Evolutionary conservation across 768 basidiomycete genomes (phyloP), one percentile per base, ranked within the genome.

Genomic region (Harrya chromipes): DNA sequence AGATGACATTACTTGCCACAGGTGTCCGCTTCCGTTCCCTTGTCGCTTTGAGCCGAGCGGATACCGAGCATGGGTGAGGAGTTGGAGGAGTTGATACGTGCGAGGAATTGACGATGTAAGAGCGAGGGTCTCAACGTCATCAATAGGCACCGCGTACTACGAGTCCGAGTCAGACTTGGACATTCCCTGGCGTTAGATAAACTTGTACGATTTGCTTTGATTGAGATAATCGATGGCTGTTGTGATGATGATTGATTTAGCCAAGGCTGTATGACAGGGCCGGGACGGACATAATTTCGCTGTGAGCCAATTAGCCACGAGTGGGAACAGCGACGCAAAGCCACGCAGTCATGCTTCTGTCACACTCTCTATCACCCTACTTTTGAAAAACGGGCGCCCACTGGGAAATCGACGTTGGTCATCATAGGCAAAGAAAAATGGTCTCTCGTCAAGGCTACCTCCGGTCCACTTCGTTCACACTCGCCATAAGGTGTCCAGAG

Each of bases 221-320:
- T 49, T 17, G 2, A 31, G 39, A 34, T 60, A 46, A 63, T 61
- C 59, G 61, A 60, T 59, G 60, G 51, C 50, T 16, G 24, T 39
- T 26, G 40, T 24, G 23, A 49, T 48, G 48, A 62, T 14, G 55
- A 46, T 50, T 19, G 26, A 27, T 46, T 24, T 26, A 1, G 24
- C 17, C 33, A 36, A 36, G 40, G 26, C 19, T 20, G 14, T 36
- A 45, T 60, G 58, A 57, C 61, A 53, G 46, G n/a, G n/a, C n/a
- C n/a, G n/a, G n/a, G n/a, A n/a, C n/a, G n/a, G 14, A 33, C 40
- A 21, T 43, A 49, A 48, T 56, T 56, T 62, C 19, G 14, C 17
- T 47, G 20, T 34, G 46, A 23, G 17, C 47, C 57, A 51, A 59
- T 55, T 46, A 36, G 36, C 47, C 61, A 60, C 38, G 48, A 53